Base-by-base conservation (phyloP, 495 filamentous ascomycete genomes). In the Penicillium dipodomyicola region DNA sequence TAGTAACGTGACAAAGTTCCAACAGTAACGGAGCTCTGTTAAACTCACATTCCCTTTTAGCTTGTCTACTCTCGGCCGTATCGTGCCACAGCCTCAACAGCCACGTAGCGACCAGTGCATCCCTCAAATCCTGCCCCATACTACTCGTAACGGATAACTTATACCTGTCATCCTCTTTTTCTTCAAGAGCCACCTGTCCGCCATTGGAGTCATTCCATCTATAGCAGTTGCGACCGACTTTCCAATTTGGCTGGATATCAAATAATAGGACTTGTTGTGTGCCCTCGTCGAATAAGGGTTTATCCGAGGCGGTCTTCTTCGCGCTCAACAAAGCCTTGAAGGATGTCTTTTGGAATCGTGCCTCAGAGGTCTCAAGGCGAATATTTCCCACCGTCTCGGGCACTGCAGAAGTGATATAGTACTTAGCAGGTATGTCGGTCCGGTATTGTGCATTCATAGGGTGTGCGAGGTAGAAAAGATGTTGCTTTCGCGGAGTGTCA, bases 301-400 rank as follows among this genome's bases (percentile, higher is more conserved):
- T 45, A 46, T 57, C 17, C 4, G 53, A 54, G 12, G 54, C 50
- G 6, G 43, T 61, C n/a, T 19, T 41, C 11, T 41, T 47, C 4
- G 54, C n/a, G 29, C 61, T 63, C 14, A 64, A n/a, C 9, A 54
- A 32, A 2, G 54, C 61, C 15, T 32, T 60, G 41, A 64, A 64
- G 9, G 46, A 45, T 1, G 49, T 42, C 25, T 35, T 57, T n/a
- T 61, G 61, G 5, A 64, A 17, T 0, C 58, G 57, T 30, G 58
- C 8, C 19, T 52, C 40, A 7, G 32, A 44, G 4, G 39, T 52
- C 53, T 64, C 61, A 19, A 64, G 40, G 39, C 45, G 49, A 19
- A 64, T 64, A 45, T 64, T 64, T 10, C 61, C 61, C 1, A 61
- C 29, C 5, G 39, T 61, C 44, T 61, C 61, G 12, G 53, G n/a